Conservation (phyloP, 768 basidiomycete species). For the Suillus ampliporus region DNA sequence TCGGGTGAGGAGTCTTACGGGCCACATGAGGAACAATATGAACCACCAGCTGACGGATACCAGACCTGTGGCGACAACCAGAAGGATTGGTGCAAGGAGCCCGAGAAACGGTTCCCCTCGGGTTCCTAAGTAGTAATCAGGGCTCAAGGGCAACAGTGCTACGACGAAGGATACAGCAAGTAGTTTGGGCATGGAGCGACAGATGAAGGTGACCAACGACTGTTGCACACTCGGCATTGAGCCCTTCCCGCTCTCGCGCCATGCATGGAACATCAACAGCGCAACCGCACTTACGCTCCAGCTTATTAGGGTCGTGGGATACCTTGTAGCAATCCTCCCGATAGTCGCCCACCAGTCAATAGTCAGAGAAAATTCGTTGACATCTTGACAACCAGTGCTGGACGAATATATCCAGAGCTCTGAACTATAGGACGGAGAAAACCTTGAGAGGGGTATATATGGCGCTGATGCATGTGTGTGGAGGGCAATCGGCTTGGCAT, state of each 20-base stretch:
- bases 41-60: constrained; percentile 66
- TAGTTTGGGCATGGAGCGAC: constrained; percentile 45
- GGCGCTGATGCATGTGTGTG: constrained; percentile 76
- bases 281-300: constrained; percentile 80
- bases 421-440: constrained; percentile 42
- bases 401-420: constrained; percentile 66
- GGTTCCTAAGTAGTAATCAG: constrained; percentile 64
- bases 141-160: constrained; percentile 63
- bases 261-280: constrained; percentile 59
- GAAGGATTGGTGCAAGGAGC: constrained; percentile 45
- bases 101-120: constrained; percentile 51
- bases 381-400: constrained; percentile 51
- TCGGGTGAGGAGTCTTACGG: constrained; percentile 33
- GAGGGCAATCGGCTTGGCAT: constrained; percentile 42
- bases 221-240: constrained; percentile 51
- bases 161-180: constrained; percentile 48
- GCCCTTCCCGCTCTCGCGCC: constrained; percentile 39
- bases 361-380: constrained; percentile 49
- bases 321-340: constrained; percentile 75
- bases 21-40: constrained; percentile 53
- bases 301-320: constrained; percentile 69
- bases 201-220: constrained; percentile 53
- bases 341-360: constrained; percentile 76
- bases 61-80: constrained; percentile 66
- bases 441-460: constrained; percentile 47